phyloP scores from a whole-genome alignment of 176 grass and related monocot genomes.

The Aegilops longissima region DNA sequence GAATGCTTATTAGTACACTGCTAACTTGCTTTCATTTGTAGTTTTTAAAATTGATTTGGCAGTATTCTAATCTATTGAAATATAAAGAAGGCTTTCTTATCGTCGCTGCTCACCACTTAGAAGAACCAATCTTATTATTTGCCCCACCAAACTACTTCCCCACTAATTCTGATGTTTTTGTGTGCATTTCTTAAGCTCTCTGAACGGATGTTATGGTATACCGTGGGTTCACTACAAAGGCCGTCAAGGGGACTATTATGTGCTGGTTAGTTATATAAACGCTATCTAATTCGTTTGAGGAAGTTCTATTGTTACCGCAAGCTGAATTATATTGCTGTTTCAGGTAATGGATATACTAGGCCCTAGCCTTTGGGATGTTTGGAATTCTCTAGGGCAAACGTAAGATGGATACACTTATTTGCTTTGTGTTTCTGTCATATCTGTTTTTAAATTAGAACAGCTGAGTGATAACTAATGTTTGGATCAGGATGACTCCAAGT shows the following conservation, averaged over 20 bases:
- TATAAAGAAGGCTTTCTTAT: background rate
- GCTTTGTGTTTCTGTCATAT: slow-evolving; percentile 14
- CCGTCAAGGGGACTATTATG: slow-evolving; percentile 94
- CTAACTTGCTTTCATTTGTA: background rate
- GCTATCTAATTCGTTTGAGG: background rate
- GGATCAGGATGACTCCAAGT: slow-evolving; percentile 73
- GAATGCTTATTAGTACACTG: background rate
- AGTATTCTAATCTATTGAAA: slow-evolving; percentile 12
- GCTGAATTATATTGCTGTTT: slow-evolving; percentile 28
- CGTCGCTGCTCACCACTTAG: background rate
- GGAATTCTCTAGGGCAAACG: slow-evolving; percentile 93
- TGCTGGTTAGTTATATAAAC: slow-evolving; percentile 61
- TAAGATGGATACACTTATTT: slow-evolving; percentile 48
- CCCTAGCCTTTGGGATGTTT: slow-evolving; percentile 99
- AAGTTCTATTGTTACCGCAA: background rate
- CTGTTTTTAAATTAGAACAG: slow-evolving; percentile 15
- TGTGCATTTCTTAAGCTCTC: slow-evolving; percentile 56
- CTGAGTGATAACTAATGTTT: slow-evolving; percentile 28
- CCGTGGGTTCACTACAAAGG: slow-evolving; percentile 95
- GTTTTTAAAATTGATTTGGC: background rate
- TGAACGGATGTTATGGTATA: slow-evolving; percentile 94
- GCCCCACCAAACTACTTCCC: background rate
- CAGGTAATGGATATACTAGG: slow-evolving; percentile 99
- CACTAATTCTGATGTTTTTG: slow-evolving; percentile 23
- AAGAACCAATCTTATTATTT: slow-evolving; percentile 1